Percentiles rank a stretch among this genome's conserved stretches.
These are phyloP conservation scores for Puccinia brachypodii DNA, from an alignment of 1,284 basidiomycete species.

Conservation along the genomic window DNA sequence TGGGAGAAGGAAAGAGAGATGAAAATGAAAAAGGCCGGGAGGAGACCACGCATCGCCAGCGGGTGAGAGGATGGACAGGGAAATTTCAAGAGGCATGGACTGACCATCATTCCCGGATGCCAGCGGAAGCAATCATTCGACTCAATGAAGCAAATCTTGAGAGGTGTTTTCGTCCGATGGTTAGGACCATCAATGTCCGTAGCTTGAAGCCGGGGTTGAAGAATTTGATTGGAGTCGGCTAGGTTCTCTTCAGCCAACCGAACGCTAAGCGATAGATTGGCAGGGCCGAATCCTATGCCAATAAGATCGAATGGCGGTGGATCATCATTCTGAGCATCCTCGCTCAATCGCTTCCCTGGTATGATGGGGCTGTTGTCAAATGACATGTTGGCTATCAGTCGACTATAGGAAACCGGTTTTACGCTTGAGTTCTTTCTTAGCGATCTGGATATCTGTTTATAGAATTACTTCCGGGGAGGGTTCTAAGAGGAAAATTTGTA, in stretches of 20 bases:
- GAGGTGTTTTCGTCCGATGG: neutral
- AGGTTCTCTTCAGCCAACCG: slow-evolving; percentile 15
- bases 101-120: slow-evolving; percentile 64
- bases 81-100: neutral
- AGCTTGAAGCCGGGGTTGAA: neutral
- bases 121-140: slow-evolving; percentile 57
- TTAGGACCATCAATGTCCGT: neutral
- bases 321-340: neutral
- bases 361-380: neutral
- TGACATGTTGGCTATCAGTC: neutral
- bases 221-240: neutral
- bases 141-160: slow-evolving; percentile 63
- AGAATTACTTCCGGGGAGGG: neutral
- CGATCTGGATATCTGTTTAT: neutral
- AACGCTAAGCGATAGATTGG: slow-evolving; percentile 62
- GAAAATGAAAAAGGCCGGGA: too few relatives aligned
- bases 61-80: neutral
- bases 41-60: too few relatives aligned
- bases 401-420: too few relatives aligned
- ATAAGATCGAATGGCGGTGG: slow-evolving; percentile 60
- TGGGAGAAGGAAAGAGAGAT: neutral
- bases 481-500: neutral
- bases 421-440: too few relatives aligned
- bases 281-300: slow-evolving; percentile 66
- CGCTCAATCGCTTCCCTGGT: neutral